Base-by-base conservation (phyloP, 108 stramenopile genomes). In the Pseudonitzschia multistriata region DNA sequence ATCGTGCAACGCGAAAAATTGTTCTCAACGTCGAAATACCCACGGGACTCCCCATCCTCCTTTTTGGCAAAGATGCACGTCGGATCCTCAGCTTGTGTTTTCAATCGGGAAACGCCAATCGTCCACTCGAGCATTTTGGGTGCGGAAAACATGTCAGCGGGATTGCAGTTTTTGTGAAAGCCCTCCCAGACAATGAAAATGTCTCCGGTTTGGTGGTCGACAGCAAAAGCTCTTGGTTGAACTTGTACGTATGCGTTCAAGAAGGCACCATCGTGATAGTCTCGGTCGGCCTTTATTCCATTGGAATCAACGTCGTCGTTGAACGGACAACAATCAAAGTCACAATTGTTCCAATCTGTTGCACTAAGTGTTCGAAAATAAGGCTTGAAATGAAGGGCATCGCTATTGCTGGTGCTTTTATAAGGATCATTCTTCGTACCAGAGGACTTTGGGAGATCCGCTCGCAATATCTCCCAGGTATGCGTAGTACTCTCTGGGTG, bases 121-220 rank as follows among this genome's bases (percentile, higher is more conserved):
- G 69, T 54, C 69, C 69, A 70, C 14, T 49, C 49, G 13, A 49
- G 15, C 19, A 17, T 15, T 4, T 17, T 17, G 3, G 15, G 13
- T 4, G 19, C 49, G 13, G 49, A 49, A 57, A 57, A 57, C 14
- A 29, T 14, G 36, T 28, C 30, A 14, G 39, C 39, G 28, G 53
- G 31, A 17, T 27, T 27, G 27, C 69, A 70, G 40, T 59, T 57
- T 37, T 70, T 52, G 55, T 70, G 60, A 34, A 70, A 70, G 5
- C 69, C 69, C 29, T 70, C 57, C 69, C 69, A 70, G 25, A 42
- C 28, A 22, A 70, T 60, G 35, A 70, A 70, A 15, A 70, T 27
- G 15, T 60, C 57, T 28, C 52, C 69, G 15, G 56, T 57, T 25
- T 57, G 0, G 8, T 57, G 37, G 36, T 70, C 69, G 21, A 70